Base-by-base conservation (phyloP, 176 grass and related monocot species). In the Typha latifolia region DNA sequence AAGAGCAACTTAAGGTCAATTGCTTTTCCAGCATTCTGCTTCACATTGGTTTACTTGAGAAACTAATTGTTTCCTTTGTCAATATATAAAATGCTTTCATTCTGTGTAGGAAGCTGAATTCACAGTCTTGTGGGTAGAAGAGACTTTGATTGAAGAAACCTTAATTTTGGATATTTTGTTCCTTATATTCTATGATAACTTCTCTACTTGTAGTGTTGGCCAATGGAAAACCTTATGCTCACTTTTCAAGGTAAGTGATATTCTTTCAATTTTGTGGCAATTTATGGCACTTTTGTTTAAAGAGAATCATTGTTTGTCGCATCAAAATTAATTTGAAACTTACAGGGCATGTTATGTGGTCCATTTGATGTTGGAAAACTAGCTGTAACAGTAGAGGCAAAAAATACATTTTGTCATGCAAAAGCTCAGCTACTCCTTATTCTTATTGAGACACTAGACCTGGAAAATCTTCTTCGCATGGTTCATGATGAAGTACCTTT, bases 121-220 rank as follows among this genome's bases (percentile, higher is more conserved):
- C 50, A 91, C 82, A 11, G 51, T 89, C 53, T 82, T 80, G 16
- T 91, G 85, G 83, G 77, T 91, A 63, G 92, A 96, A 80, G 92
- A 96, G 77, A 72, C 68, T 49, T 81, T 96, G 76, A 96, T 96
- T 77, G 92, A 96, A 85, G 71, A 80, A 63, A 96, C 86, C 78
- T 66, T 91, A 69, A 78, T 96, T 32, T 80, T 86, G n/a, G 92
- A 91, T 75, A 91, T 84, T 77, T 77, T 96, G 32, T 91, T 96
- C 63, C 85, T 96, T 72, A 48, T 80, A 52, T 82, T 88, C 75
- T 96, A 85, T 84, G 92, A 88, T 82, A 86, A 83, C 72, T 86
- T 89, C 32, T 82, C 80, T 63, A 77, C 63, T 65, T 96, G 92
- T 70, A 89, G 78, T 48, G 69, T 69, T 62, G 72, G 70, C 23